Conservation (phyloP, 2,329 filamentous ascomycete genomes). For the Apiospora phragmitis region DNA sequence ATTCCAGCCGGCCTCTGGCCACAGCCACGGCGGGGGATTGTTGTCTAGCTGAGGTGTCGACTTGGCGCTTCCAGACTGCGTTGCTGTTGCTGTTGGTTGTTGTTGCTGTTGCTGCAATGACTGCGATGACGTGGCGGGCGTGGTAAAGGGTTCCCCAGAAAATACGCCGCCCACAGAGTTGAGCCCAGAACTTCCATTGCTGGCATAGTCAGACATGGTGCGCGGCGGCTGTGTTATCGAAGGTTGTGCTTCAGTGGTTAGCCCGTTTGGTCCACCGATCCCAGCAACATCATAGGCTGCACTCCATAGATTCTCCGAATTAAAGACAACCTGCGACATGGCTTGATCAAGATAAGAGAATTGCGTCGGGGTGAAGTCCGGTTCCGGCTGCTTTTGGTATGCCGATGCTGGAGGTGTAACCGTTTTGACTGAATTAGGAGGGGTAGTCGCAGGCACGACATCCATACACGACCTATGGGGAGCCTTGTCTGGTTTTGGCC, state of each 20-base stretch:
- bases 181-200: background rate
- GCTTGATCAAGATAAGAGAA: constrained; percentile 33
- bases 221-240: background rate
- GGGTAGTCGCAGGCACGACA: background rate
- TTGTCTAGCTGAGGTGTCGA: constrained; percentile 25
- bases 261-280: background rate
- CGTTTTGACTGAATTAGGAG: constrained; percentile 6
- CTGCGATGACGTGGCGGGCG: constrained; percentile 2
- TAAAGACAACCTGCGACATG: constrained; percentile 39
- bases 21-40: constrained; percentile 42
- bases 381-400: constrained; percentile 11
- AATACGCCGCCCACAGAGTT: background rate
- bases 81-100: background rate
- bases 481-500: constrained; percentile 22
- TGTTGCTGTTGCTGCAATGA: constrained; percentile 16
- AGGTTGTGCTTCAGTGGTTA: background rate
- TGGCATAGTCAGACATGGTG: background rate
- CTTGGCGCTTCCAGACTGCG: background rate
- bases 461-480: background rate
- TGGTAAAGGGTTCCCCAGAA: background rate
- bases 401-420: constrained; percentile 4
- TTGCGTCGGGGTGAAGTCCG: constrained; percentile 21
- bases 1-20: constrained; percentile 33
- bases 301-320: constrained; percentile 21
- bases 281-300: background rate